Percentiles rank a stretch among this genome's conserved stretches.
phyloP scores from a whole-genome alignment of 164 flowering plant genomes.

The Nymphaea colorata region DNA sequence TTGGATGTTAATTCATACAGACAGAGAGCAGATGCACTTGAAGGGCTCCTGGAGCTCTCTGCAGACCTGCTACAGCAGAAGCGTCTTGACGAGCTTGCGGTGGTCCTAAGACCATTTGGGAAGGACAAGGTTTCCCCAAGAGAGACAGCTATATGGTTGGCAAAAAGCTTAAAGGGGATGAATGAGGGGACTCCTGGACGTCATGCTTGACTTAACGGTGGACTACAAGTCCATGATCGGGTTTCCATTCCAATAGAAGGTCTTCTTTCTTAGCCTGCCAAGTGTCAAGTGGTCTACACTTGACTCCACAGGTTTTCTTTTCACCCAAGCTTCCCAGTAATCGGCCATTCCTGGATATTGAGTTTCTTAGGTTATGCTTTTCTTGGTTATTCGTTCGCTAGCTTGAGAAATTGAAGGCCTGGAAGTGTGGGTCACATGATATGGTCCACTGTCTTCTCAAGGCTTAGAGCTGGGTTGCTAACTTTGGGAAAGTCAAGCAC shows the following conservation, averaged over 20 bases:
- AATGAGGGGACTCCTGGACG: slow-evolving; percentile 47
- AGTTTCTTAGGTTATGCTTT: too few species aligned
- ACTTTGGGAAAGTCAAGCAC: too few species aligned
- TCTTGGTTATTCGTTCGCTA: too few species aligned
- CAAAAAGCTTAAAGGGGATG: slow-evolving; percentile 96
- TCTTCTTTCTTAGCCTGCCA: slow-evolving; percentile 11
- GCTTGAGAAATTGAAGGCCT: too few species aligned
- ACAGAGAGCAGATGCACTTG: slow-evolving; percentile 96
- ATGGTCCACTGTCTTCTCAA: too few species aligned
- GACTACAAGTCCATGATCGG: too few species aligned
- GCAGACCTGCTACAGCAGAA: slow-evolving; percentile 84
- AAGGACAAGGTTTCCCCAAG: slow-evolving; percentile 92
- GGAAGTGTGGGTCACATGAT: too few species aligned
- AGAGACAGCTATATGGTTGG: slow-evolving; percentile 98
- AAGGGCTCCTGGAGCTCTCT: slow-evolving; percentile 84
- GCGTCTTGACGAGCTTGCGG: slow-evolving; percentile 73
- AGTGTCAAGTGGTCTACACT: slow-evolving; percentile 1
- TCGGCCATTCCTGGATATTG: too few species aligned
- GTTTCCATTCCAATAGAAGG: too few species aligned
- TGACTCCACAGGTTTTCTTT: too few species aligned
- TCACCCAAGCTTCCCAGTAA: too few species aligned
- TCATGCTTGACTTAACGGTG: slow-evolving; percentile 17
- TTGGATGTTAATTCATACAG: slow-evolving; percentile 83
- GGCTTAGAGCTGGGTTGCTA: too few species aligned
- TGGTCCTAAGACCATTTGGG: slow-evolving; percentile 91